Evolutionary conservation across 2,329 filamentous ascomycete species (phyloP), one percentile per base, ranked within the genome.

Genomic region (Fusarium sp.): DNA sequence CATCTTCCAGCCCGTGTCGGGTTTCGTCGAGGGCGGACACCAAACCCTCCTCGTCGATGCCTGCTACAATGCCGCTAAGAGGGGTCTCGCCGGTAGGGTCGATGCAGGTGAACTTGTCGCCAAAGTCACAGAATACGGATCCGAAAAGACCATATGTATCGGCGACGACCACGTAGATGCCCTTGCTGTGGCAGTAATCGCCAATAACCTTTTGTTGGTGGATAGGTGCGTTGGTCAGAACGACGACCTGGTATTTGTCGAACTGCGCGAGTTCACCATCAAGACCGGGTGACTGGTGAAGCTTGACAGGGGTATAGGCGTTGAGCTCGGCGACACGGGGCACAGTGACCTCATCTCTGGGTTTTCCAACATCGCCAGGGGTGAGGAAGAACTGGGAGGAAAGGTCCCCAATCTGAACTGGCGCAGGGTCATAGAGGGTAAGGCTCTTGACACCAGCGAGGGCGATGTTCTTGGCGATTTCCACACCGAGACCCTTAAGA

Each of bases 381-480:
- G 89, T 93, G 21, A 99, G 88, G 86, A 99, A 99, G 86, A 99
- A 99, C 80, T 99, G 96, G 41, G 96, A 92, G 39, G 96, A 98
- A 33, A 99, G 89, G 77, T 99, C 96, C 73, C 93, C 87, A 72
- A 97, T 91, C 71, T 90, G 86, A 53, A 92, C 91, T 40, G 93
- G 93, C 46, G 90, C 88, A 45, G 96, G 95, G 77, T 99, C 96
- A 83, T 94, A 93, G 55, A 99, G 87, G 3, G 95, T 96, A 72
- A 99, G 83, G 76, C 94, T 97, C 86, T 99, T 99, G 81, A 99
- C 96, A 78, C 96, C 96, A 73, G 96, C 96, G 73, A 99, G 90
- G 62, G 96, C 96, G 76, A 99, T 93, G 76, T 99, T 99, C 87
- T 99, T 99, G 76, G 96, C 95, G 74, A 99, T 96, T 82, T 99